Base-by-base conservation (phyloP, 768 basidiomycete genomes). In the Royoungia palumana region DNA sequence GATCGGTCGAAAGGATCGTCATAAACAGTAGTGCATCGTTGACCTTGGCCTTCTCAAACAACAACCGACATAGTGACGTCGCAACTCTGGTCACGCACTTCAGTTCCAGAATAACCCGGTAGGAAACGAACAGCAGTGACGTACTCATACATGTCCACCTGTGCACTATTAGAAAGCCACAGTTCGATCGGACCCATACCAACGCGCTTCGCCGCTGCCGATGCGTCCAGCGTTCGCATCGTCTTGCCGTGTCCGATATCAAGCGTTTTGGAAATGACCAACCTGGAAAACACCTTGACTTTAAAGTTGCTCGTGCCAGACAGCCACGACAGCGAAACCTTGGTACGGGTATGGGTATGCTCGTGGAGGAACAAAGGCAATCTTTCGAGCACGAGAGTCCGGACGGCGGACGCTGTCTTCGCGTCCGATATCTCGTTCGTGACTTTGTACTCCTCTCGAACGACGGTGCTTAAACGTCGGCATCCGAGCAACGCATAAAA, bases 331-430 rank as follows among this genome's bases (percentile, higher is more conserved):
- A 77, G 79, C 1, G 85, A 75, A 9, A 89, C 76, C 32, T 72
- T 72, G 0, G 82, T 80, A 19, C 74, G 76, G 0, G 83, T 71
- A 62, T 87, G 85, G 1, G 79, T 81, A 47, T 94, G 88, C 59
- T 97, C 95, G 44, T 95, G 87, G 5, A 98, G 75, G 72, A 98
- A 97, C 25, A 99, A 71, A 0, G 94, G 90, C 17, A 96, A 71
- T 27, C 94, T 74, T 67, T 97, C 89, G 22, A 95, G 69, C 12
- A 94, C 81, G 32, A 91, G 73, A 3, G 73, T 57, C 3, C 81
- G 80, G 10, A 75, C 76, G 10, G 85, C 80, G 1, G 61, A 55
- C 3, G 83, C 78, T 21, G 68, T 64, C 53, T 73, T 77, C 0
- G 77, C 72, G 35, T 73, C 66, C 35, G 63, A 68, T 17, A 82